Conservation (phyloP, 768 basidiomycete genomes). For the Russula virescens region DNA sequence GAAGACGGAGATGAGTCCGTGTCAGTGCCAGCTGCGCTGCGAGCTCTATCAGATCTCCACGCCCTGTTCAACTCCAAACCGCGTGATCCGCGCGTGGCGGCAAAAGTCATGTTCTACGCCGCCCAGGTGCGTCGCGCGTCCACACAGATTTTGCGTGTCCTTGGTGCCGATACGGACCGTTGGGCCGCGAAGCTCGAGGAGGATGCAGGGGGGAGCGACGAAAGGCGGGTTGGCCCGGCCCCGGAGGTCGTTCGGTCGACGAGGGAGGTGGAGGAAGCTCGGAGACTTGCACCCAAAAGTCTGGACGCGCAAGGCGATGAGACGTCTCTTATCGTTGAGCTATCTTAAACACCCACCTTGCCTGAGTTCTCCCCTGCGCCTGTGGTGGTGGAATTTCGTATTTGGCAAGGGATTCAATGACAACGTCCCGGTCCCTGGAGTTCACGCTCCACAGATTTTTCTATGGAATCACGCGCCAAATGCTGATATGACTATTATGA, state of each 20-base stretch:
- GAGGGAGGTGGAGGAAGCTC: background rate
- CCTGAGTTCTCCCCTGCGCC: no score
- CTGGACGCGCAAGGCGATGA: background rate
- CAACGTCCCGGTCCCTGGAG: no score
- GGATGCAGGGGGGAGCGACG: no score
- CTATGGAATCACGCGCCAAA: no score
- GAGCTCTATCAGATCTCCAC: constrained; percentile 52
- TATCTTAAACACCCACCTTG: background rate
- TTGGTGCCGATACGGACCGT: constrained; percentile 9
- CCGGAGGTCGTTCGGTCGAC: background rate
- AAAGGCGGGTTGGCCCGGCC: background rate
- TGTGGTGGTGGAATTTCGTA: background rate
- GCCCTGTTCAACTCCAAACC: constrained; percentile 39
- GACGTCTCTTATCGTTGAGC: constrained; percentile 1
- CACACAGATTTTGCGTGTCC: background rate
- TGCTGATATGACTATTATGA: background rate
- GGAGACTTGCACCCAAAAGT: background rate
- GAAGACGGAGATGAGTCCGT: constrained; percentile 35
- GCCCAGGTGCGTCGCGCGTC: constrained; percentile 39
- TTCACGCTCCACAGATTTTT: no score
- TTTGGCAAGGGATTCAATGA: no score
- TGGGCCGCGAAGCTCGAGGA: constrained; percentile 10
- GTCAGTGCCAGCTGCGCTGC: constrained; percentile 32
- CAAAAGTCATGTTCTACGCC: constrained; percentile 67
- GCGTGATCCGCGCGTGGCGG: constrained; percentile 35